Conservation (phyloP, 2,329 filamentous ascomycete genomes). For the Xylariaceae sp. region DNA sequence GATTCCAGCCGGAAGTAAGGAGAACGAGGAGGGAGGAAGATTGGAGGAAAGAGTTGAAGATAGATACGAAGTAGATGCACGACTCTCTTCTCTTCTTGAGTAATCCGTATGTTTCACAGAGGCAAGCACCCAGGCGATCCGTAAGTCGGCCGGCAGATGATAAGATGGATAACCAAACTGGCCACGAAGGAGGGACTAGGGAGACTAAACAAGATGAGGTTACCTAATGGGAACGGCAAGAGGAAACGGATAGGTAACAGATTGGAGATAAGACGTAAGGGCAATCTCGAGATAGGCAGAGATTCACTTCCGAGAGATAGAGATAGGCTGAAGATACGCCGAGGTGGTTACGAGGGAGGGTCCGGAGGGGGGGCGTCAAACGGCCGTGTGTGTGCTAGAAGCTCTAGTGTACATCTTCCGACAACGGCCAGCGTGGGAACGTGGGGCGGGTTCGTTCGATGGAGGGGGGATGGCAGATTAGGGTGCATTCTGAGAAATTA, state of each 20-base stretch:
- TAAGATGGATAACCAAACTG: not conserved
- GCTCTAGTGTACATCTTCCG: not conserved
- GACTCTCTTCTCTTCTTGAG: no score
- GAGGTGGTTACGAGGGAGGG: not conserved
- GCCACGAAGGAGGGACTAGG: not conserved
- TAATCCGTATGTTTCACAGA: no score
- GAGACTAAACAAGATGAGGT: not conserved
- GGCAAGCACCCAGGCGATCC: no score
- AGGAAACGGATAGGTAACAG: not conserved
- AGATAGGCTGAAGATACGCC: not conserved
- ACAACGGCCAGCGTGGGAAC: not conserved
- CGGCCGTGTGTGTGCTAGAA: not conserved
- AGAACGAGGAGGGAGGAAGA: not conserved
- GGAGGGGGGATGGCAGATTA: no score
- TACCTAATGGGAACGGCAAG: not conserved
- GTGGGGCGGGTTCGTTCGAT: no score
- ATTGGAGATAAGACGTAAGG: not conserved
- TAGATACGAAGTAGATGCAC: no score
- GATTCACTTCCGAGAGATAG: not conserved
- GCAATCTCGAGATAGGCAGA: not conserved
- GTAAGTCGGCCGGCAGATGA: not conserved
- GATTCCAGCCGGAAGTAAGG: not conserved
- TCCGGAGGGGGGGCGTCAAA: not conserved
- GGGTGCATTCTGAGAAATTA: no score
- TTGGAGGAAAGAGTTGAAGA: not conserved